Evolutionary conservation across 1,139 yeast species (phyloP), one percentile per base, ranked within the genome.

Genomic region (Petasospora fabianii): DNA sequence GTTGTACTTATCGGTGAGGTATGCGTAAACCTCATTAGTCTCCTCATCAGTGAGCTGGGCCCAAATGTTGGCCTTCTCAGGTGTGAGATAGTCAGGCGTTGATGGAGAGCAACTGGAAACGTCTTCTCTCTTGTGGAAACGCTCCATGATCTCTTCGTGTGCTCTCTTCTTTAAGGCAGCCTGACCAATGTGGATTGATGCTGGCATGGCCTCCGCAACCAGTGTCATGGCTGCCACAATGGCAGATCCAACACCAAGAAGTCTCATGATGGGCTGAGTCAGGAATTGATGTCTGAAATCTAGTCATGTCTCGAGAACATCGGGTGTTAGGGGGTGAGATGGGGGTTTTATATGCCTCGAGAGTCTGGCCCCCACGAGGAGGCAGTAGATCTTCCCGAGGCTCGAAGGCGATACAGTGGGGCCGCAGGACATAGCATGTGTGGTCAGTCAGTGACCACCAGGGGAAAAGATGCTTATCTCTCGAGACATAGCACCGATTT

Each of bases 11-110:
- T 41, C 42, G 2, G 34, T 32, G 12, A 54, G 30, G 18, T 50
- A 22, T 6, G 35, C 40, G 27, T 34, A 47, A 26, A 49, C 54
- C 10, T 34, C 40, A 10, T 41, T 18, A 10, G 53, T 38, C 34
- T 54, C 58, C 4, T 38, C 47, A 10, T 41, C 44, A 19, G 44
- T 27, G 30, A 54, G 32, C 13, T 50, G 49, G 5, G 55, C 50
- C 54, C 55, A 54, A 30, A 54, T 47, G 41, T 54, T 54, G 6
- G 36, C 5, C 28, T 53, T 54, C 14, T 44, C 45, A 6, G 58
- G 42, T 6, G 18, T 18, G 20, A 42, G 44, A 1, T 27, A 19
- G 16, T 44, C 37, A 9, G 54, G 53, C 10, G 41, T 29, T 4
- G 48, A 27, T 17, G 39, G 41, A 3, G 40, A 40, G 27, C 52